Percentiles rank a stretch among this genome's conserved stretches.
Conservation (phyloP, 441 rosid genomes). For the Corymbia citriodora region DNA sequence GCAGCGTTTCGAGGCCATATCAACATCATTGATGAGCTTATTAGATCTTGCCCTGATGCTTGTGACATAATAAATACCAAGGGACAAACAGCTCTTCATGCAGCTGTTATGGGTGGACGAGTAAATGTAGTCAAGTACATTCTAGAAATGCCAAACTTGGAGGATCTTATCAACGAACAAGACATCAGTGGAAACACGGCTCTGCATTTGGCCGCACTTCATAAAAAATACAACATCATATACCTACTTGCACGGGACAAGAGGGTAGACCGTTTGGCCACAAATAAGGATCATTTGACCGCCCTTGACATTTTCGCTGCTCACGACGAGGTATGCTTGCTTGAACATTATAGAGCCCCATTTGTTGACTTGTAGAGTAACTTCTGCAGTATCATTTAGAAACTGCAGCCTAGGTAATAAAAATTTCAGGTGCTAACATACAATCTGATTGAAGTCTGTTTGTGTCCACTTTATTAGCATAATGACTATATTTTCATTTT, state of each 20-base stretch:
- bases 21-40: neutral
- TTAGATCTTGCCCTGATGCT: neutral
- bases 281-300: neutral
- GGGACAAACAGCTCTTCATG: neutral
- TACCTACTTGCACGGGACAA: neutral
- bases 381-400: neutral
- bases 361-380: neutral
- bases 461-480: neutral
- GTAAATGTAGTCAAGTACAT: neutral
- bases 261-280: neutral
- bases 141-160: neutral
- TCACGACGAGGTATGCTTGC: neutral
- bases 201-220: neutral
- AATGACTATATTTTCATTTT: neutral
- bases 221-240: neutral
- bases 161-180: neutral
- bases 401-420: neutral
- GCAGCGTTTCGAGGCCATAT: neutral
- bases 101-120: neutral
- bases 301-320: neutral
- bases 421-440: neutral
- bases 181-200: neutral
- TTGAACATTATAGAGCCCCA: neutral
- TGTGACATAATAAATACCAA: neutral
- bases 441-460: neutral